Percentiles rank a stretch among this genome's conserved stretches.
Conservation (phyloP, 192 early-diverging fungal species). For the Coemansia guatemalensis region DNA sequence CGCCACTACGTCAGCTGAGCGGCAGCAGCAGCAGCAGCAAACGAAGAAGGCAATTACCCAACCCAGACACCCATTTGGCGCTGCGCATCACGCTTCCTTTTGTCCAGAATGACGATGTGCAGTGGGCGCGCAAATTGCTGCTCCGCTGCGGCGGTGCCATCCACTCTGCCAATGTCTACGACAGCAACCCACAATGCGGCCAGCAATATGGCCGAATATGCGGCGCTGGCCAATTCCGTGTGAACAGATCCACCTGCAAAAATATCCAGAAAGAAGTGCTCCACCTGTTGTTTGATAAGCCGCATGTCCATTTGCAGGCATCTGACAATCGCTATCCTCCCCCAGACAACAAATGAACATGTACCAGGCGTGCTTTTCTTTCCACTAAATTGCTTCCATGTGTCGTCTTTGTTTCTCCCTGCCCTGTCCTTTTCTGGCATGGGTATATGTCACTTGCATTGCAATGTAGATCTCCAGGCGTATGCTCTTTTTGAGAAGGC, state of each 20-base stretch:
- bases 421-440: neutral
- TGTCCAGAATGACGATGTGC: neutral
- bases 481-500: conserved; percentile 51
- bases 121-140: neutral
- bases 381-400: neutral
- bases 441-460: conserved; percentile 7
- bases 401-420: neutral
- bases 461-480: conserved; percentile 41
- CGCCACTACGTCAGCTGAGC: neutral
- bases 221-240: neutral
- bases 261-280: neutral
- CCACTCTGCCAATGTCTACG: neutral
- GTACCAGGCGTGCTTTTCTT: neutral
- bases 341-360: neutral
- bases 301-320: neutral
- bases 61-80: no score
- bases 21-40: neutral
- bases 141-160: neutral
- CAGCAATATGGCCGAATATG: neutral
- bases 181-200: neutral
- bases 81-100: neutral
- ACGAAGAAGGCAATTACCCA: no score
- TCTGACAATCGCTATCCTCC: neutral
- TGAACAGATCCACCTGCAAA: neutral
- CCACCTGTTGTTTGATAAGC: neutral